Conservation (phyloP, 2,329 filamentous ascomycete species). For the Talaromyces marneffei region DNA sequence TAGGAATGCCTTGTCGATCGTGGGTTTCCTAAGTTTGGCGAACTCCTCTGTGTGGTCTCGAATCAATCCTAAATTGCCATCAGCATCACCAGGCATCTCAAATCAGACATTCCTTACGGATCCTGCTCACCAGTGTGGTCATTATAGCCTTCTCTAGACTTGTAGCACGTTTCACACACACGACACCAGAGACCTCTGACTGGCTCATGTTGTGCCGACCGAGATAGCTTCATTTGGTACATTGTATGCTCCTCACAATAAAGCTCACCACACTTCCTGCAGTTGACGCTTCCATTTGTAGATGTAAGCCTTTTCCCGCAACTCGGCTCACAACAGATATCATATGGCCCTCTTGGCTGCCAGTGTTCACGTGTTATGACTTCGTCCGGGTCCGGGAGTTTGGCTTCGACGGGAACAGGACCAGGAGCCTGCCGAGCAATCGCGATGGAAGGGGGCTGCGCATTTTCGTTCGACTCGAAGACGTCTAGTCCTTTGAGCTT, state of each 20-base stretch:
- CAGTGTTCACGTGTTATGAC: conserved; percentile 83
- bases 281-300: conserved; percentile 81
- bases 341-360: conserved; percentile 69
- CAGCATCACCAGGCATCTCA: not conserved
- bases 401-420: conserved; percentile 31
- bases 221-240: conserved; percentile 97
- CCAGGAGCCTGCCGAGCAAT: conserved; percentile 28
- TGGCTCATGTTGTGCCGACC: conserved; percentile 83
- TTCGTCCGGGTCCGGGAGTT: conserved; percentile 71
- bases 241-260: conserved; percentile 98
- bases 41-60: conserved; percentile 71
- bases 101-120: not conserved
- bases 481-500: conserved; percentile 88
- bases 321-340: conserved; percentile 78
- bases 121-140: conserved; percentile 63
- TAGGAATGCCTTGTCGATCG: conserved; percentile 75
- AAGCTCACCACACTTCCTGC: conserved; percentile 81
- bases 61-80: conserved; percentile 46
- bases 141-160: conserved; percentile 91
- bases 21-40: conserved; percentile 62
- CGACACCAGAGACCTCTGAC: conserved; percentile 86
- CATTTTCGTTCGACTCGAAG: conserved; percentile 82
- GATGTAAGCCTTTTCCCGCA: conserved; percentile 76
- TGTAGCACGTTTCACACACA: conserved; percentile 98
- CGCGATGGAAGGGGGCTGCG: conserved; percentile 35